phyloP scores from a whole-genome alignment of 2,329 filamentous ascomycete species.

The Emydomyces testavorans region DNA sequence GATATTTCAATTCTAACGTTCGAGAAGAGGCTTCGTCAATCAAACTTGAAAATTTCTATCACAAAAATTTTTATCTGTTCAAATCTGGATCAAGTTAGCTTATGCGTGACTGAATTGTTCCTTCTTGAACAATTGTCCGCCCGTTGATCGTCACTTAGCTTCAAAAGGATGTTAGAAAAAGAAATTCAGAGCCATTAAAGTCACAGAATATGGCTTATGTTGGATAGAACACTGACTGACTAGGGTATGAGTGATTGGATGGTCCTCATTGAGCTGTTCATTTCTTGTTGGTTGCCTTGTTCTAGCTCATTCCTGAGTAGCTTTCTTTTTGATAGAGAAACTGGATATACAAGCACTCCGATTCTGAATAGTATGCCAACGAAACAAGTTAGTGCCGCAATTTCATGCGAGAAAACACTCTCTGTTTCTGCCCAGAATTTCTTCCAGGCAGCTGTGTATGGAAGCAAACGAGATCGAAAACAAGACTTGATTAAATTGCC shows the following conservation, averaged over 20 bases:
- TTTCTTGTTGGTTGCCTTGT: conserved; percentile 2
- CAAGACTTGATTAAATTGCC: neutral
- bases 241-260: neutral
- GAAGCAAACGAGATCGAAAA: neutral
- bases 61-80: neutral
- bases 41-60: neutral
- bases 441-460: neutral
- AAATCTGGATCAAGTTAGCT: neutral
- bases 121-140: neutral
- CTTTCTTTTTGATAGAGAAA: neutral
- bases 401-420: neutral
- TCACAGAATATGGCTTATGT: neutral
- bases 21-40: conserved; percentile 12
- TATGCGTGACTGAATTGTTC: neutral
- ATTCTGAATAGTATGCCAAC: neutral
- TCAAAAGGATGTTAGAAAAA: neutral
- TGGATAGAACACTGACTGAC: neutral
- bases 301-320: neutral
- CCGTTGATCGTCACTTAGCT: neutral
- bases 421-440: neutral
- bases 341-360: neutral
- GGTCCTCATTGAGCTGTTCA: neutral
- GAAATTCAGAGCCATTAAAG: neutral
- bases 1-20: conserved; percentile 34
- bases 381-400: neutral